Percentiles rank a stretch among this genome's conserved stretches.
phyloP scores from a whole-genome alignment of 805 yeast species.

The Yarrowia deformans region DNA sequence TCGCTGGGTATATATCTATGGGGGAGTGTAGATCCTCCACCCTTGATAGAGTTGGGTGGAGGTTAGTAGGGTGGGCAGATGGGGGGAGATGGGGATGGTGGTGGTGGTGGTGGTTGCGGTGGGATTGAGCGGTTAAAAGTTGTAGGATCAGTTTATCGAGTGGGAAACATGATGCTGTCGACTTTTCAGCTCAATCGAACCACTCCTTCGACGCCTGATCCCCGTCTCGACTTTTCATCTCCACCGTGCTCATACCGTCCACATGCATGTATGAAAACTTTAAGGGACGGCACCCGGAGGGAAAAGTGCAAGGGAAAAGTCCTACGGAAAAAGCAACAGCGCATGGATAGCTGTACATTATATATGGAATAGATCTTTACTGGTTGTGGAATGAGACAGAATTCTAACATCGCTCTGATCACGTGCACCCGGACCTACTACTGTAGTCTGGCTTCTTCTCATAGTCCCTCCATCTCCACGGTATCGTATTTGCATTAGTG shows the following conservation, averaged over 20 bases:
- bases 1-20: constrained; percentile 20
- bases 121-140: background rate
- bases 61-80: constrained; percentile 15
- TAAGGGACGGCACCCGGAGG: background rate
- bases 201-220: background rate
- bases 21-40: constrained; percentile 32
- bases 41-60: constrained; percentile 37
- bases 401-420: too few relatives aligned
- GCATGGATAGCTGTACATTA: too few relatives aligned
- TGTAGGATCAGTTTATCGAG: background rate
- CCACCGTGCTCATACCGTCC: constrained; percentile 12
- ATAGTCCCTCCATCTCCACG: too few relatives aligned
- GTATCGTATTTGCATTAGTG: constrained; percentile 5
- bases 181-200: too few relatives aligned
- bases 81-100: background rate
- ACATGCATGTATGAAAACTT: constrained; percentile 17
- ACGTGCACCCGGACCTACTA: too few relatives aligned
- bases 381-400: too few relatives aligned
- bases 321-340: too few relatives aligned
- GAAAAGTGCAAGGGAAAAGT: background rate
- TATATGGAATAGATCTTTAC: too few relatives aligned
- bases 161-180: too few relatives aligned
- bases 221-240: background rate
- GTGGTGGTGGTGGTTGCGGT: background rate
- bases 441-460: too few relatives aligned